Evolutionary conservation across 257 asterid genomes (phyloP).

Genomic region (Solanum arcanum): DNA sequence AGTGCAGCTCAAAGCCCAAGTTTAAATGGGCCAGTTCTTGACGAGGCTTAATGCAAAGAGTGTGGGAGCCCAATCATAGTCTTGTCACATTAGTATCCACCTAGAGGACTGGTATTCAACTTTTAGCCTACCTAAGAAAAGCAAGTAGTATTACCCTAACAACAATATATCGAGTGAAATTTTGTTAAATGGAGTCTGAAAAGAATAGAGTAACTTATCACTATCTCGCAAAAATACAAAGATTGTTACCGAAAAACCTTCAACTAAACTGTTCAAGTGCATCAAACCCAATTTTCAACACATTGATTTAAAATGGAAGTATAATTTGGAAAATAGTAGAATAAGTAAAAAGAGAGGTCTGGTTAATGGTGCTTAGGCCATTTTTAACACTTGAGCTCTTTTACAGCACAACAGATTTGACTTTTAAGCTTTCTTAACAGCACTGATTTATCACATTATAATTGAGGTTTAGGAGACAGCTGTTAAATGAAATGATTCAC

Average conservation of each 20-base stretch:
- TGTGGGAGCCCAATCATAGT: background rate
- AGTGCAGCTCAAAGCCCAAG: background rate
- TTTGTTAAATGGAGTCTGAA: background rate
- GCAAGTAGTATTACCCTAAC: no score
- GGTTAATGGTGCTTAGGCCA: background rate
- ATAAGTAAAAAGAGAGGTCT: no score
- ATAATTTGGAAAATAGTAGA: no score
- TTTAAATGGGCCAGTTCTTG: background rate
- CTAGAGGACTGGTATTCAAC: background rate
- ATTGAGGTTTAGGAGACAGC: background rate
- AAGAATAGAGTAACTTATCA: accelerated
- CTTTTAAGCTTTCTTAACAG: background rate
- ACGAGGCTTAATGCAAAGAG: background rate
- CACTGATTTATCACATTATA: background rate
- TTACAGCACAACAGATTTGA: background rate
- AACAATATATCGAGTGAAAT: no score
- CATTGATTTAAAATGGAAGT: no score
- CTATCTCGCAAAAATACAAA: background rate
- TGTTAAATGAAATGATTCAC: background rate
- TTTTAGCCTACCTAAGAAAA: background rate
- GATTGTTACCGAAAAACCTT: background rate
- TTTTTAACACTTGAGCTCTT: background rate
- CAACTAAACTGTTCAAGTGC: background rate
- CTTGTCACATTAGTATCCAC: background rate
- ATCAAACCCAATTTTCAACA: no score